Evolutionary conservation across 2,329 filamentous ascomycete species (phyloP), one percentile per base, ranked within the genome.

Genomic region (Dissoconium aciculare): DNA sequence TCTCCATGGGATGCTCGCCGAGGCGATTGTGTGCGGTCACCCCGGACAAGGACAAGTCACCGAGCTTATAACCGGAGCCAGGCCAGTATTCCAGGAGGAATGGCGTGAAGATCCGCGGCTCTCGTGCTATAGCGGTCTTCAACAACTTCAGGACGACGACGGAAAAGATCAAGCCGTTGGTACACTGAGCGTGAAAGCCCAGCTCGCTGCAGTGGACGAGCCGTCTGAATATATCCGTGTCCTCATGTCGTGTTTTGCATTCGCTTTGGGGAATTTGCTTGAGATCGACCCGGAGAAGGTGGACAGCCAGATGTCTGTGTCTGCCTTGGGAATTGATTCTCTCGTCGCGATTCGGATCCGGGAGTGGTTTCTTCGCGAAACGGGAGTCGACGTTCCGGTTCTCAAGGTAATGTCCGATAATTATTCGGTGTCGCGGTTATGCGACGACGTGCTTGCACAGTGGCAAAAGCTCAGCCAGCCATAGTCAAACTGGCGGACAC

Each of bases 1-100:
- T 31, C 41, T 68, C 13, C 63, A 67, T 38, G 57, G 63, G 38
- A 57, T 64, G 51, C 63, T 69, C 36, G 51, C 64, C 9, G 63
- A 69, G 40, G 63, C 63, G 4, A 58, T 69, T 14, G 43, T 53
- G 1, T 52, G 54, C 0, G 62, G 64, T 2, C 47, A 26, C 3
- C 26, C 29, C 1, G 30, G 29, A 11, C 29, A 26, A 3, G 21
- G 10, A 2, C 9, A 32, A 1, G 31, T 27, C 6, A 28, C 45
- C 3, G 47, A 52, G 16, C 36, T 53, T 13, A 42, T 39, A 3
- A 44, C 44, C 4, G 51, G 46, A 3, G 24, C 52, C n/a, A 30
- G 23, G 10, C 23, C 28, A 3, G 25, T 33, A n/a, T 17, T 17
- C 11, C 17, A 21, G 11, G 33, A 15, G 11, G 9, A 15, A 13